Percentiles rank a stretch among this genome's conserved stretches.
phyloP scores from a whole-genome alignment of 2,329 filamentous ascomycete genomes.

The Aureobasidium zeae region DNA sequence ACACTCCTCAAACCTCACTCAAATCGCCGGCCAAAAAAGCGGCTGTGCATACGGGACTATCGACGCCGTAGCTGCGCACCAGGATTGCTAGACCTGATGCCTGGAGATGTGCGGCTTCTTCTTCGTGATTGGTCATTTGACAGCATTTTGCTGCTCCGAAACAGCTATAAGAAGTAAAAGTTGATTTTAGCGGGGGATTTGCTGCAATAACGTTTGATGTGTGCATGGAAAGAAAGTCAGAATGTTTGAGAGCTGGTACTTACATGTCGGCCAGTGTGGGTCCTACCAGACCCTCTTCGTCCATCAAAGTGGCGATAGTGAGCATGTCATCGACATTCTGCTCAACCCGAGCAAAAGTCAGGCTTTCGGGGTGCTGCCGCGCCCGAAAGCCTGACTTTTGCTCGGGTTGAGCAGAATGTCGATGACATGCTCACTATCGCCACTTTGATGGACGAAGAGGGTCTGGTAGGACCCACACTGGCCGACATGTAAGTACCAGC shows the following conservation, averaged over 20 bases:
- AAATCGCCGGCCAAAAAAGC: constrained; percentile 1
- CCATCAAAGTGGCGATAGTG: constrained; percentile 18
- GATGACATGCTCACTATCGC: constrained; percentile 17
- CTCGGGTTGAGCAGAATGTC: constrained; percentile 8
- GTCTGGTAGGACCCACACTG: constrained; percentile 14
- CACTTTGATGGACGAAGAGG: constrained; percentile 19
- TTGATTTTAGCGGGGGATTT: background rate
- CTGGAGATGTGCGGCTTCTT: background rate
- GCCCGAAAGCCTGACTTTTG: background rate
- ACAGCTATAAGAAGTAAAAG: background rate
- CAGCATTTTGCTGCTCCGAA: constrained; percentile 9
- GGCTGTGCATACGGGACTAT: constrained; percentile 5
- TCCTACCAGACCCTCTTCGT: constrained; percentile 19
- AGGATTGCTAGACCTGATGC: background rate
- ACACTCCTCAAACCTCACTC: background rate
- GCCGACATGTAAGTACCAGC: constrained; percentile 16
- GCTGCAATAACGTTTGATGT: background rate
- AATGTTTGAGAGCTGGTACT: background rate
- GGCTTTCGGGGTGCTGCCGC: no score
- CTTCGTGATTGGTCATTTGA: background rate
- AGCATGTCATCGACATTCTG: constrained; percentile 14
- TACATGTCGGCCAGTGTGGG: constrained; percentile 11
- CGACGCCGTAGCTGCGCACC: constrained; percentile 8
- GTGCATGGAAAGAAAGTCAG: background rate
- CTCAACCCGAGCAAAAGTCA: constrained; percentile 4